Evolutionary conservation across 345 rosid genomes (phyloP).

Genomic region (Syzygium aqueum): DNA sequence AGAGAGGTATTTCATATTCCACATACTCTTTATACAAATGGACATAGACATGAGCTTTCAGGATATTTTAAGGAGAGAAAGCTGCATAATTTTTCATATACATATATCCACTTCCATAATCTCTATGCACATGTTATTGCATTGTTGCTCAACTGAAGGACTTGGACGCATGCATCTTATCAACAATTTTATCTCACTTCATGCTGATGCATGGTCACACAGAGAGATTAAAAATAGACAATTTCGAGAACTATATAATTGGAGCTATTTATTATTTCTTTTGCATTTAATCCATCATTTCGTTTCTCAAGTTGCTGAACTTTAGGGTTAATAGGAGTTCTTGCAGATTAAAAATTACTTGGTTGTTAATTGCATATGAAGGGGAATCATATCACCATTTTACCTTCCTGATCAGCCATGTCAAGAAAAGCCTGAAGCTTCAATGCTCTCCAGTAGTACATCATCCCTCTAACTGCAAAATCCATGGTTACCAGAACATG

Average conservation of each 20-base stretch:
- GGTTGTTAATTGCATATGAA: not conserved
- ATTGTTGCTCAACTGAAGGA: not conserved
- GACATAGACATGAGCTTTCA: not conserved
- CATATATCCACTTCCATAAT: not conserved
- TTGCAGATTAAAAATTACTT: not conserved
- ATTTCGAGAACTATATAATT: not conserved
- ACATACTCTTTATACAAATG: not conserved
- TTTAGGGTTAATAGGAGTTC: not conserved
- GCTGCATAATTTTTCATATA: not conserved
- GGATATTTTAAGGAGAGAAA: not conserved
- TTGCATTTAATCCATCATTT: not conserved
- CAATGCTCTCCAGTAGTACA: conserved; percentile 94
- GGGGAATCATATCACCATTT: conserved; percentile 2
- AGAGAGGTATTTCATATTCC: not conserved
- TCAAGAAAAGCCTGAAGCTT: conserved; percentile 99
- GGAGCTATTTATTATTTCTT: not conserved
- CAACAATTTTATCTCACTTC: not conserved
- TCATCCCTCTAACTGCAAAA: conserved; percentile 93
- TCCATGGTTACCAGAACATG: not conserved
- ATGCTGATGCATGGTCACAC: not conserved
- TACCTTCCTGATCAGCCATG: conserved; percentile 88
- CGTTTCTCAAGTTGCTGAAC: not conserved
- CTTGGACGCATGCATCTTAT: not conserved
- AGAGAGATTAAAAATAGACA: not conserved
- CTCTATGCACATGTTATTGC: not conserved